Conservation (phyloP, 225 moss, liverwort and hornwort genomes). For the Lunularia cruciata region DNA sequence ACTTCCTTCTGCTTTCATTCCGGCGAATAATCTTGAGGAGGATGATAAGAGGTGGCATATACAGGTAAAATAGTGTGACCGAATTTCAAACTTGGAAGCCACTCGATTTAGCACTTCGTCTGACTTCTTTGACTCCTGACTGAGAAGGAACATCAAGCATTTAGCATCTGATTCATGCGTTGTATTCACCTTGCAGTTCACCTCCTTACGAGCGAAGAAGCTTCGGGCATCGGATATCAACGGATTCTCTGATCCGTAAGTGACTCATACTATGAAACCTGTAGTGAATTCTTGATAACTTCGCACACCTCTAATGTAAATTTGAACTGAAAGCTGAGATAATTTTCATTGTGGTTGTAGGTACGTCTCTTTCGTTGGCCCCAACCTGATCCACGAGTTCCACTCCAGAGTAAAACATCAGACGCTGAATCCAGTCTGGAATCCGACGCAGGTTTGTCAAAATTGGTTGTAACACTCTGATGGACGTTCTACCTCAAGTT, state of each 20-base stretch:
- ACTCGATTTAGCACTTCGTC: too few relatives aligned
- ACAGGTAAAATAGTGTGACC: constrained; percentile 28
- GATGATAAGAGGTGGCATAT: constrained; percentile 76
- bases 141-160: not conserved
- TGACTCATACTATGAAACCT: not conserved
- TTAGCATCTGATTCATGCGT: not conserved
- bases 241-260: constrained; percentile 93
- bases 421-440: constrained; percentile 95
- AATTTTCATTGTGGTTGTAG: constrained; percentile 15
- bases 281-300: too few relatives aligned
- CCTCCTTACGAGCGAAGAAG: constrained; percentile 87
- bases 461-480: not conserved
- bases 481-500: not conserved
- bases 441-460: constrained; percentile 53
- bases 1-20: constrained; percentile 61
- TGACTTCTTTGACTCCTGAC: too few relatives aligned
- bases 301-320: not conserved
- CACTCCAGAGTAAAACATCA: constrained; percentile 92
- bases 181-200: constrained; percentile 50
- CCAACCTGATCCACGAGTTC: constrained; percentile 81
- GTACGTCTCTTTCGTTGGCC: constrained; percentile 89
- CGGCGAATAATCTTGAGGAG: constrained; percentile 59
- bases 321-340: not conserved
- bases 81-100: too few relatives aligned
- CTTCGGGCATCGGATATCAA: constrained; percentile 93